A percentile compares a stretch with the other conserved stretches of the same genome.
These are phyloP conservation scores for Simplicillium sp. DNA, from an alignment of 2,329 filamentous ascomycete genomes.

Conservation along the genomic window DNA sequence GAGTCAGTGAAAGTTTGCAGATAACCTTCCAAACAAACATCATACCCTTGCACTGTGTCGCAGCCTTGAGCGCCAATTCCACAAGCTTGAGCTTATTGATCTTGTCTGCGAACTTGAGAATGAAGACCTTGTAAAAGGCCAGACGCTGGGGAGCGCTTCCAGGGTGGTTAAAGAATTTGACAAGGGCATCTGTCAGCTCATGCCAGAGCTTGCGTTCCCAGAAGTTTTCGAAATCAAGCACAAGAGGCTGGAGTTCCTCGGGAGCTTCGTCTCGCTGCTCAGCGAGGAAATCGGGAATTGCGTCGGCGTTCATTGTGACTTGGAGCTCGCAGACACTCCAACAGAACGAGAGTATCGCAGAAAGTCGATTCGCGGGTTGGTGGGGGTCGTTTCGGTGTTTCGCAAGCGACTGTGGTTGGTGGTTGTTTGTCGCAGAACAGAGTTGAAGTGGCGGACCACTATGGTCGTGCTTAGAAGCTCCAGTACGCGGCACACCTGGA, in stretches of 20 bases:
- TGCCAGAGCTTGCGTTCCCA: slow-evolving; percentile 99
- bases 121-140: slow-evolving; percentile 86
- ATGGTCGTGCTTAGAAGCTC: no score
- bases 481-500: no score
- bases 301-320: slow-evolving; percentile 66
- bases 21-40: neutral
- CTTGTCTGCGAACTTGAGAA: slow-evolving; percentile 93
- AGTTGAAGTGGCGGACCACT: no score
- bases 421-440: no score
- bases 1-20: slow-evolving; percentile 1
- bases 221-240: slow-evolving; percentile 87
- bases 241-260: slow-evolving; percentile 76
- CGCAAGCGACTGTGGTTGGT: no score
- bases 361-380: neutral
- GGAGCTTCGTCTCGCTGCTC: slow-evolving; percentile 83
- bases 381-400: no score
- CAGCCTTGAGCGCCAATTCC: slow-evolving; percentile 77
- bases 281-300: slow-evolving; percentile 83
- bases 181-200: slow-evolving; percentile 82
- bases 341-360: neutral
- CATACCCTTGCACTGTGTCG: slow-evolving; percentile 71
- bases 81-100: slow-evolving; percentile 99
- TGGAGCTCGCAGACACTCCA: neutral
- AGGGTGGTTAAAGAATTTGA: slow-evolving; percentile 78
- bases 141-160: slow-evolving; percentile 78